Conservation (phyloP, 2,329 filamentous ascomycete species). For the Trichoderma harzianum region DNA sequence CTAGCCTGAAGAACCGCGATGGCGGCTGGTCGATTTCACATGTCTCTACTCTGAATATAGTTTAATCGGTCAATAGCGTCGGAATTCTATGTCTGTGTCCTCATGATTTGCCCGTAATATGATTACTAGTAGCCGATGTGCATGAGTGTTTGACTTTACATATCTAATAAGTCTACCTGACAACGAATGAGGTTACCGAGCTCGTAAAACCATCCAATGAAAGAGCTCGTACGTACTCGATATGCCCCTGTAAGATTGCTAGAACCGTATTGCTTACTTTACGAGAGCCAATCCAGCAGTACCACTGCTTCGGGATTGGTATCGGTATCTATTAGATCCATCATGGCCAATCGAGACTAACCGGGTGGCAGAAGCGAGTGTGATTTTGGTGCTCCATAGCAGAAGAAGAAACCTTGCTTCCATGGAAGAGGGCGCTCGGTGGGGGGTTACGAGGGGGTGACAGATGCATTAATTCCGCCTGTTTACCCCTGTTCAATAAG, state of each 20-base stretch:
- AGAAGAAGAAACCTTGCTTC: background rate
- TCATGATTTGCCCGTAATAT: background rate
- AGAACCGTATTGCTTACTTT: background rate
- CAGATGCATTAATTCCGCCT: background rate
- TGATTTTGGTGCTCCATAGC: background rate
- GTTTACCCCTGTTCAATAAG: background rate
- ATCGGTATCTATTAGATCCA: background rate
- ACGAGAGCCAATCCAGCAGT: background rate
- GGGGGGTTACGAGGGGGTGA: background rate
- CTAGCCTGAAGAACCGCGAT: background rate
- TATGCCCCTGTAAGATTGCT: background rate
- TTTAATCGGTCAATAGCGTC: background rate
- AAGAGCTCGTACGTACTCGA: background rate
- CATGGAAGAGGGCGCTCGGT: background rate
- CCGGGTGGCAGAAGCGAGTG: background rate
- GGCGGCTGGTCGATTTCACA: background rate
- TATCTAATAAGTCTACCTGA: background rate
- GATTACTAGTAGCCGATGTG: background rate
- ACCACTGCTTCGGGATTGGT: background rate
- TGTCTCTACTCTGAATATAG: background rate
- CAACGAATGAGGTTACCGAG: background rate
- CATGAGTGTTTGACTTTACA: background rate
- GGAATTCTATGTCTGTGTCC: background rate
- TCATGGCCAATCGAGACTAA: background rate
- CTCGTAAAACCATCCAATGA: background rate